These are phyloP conservation scores for Papiliotrema fonsecae DNA, from an alignment of 1,284 basidiomycete species.

Conservation along the genomic window DNA sequence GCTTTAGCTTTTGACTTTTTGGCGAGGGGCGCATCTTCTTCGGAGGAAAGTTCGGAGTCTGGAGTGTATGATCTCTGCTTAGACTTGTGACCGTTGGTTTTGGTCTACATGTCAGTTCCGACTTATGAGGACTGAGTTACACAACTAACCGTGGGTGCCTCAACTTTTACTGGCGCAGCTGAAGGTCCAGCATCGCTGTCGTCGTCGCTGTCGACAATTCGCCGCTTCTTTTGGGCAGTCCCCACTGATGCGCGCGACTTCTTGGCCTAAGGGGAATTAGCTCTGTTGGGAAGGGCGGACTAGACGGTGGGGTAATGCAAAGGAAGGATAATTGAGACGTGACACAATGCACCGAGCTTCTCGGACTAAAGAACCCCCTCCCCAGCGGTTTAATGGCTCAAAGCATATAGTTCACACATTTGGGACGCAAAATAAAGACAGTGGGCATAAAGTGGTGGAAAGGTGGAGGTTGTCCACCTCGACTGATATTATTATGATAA, in stretches of 20 bases:
- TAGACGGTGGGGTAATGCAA: no score
- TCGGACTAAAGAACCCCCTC: no score
- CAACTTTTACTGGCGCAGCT: slow-evolving; percentile 4
- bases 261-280: slow-evolving; percentile 17
- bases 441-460: neutral
- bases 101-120: slow-evolving; percentile 5
- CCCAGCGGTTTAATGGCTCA: neutral
- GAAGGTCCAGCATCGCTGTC: slow-evolving; percentile 27
- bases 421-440: neutral
- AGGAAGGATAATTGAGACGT: no score
- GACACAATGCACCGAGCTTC: no score
- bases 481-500: neutral
- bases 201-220: slow-evolving; percentile 37
- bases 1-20: neutral
- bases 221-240: slow-evolving; percentile 25
- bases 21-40: slow-evolving; percentile 20
- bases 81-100: slow-evolving; percentile 14
- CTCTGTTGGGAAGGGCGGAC: no score
- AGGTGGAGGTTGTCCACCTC: slow-evolving; percentile 1
- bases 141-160: slow-evolving; percentile 21
- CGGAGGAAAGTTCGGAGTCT: slow-evolving; percentile 27
- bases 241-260: slow-evolving; percentile 12
- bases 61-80: slow-evolving; percentile 10
- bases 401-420: slow-evolving; percentile 12
- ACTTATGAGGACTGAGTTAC: slow-evolving; percentile 3